A percentile compares a stretch with the other conserved stretches of the same genome.
These are phyloP conservation scores for Yamadazyma sp. DNA, from an alignment of 1,139 yeast genomes.

Conservation along the genomic window DNA sequence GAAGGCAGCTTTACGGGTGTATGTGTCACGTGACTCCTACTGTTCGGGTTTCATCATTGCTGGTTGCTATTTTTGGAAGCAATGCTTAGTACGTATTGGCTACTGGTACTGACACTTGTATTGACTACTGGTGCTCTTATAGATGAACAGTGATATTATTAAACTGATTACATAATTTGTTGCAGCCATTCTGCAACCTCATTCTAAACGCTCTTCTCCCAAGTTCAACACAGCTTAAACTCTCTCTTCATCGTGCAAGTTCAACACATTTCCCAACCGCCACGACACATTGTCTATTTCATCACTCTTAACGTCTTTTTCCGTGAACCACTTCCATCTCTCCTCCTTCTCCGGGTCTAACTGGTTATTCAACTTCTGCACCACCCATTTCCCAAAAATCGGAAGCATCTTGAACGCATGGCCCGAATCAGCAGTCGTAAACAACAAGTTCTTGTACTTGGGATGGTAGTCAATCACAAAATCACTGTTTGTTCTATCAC, in stretches of 20 bases:
- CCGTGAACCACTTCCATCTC: slow-evolving; percentile 27
- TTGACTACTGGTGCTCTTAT: no score
- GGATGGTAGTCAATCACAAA: slow-evolving; percentile 20
- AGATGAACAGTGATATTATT: no score
- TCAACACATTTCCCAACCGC: slow-evolving; percentile 15
- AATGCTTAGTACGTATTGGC: no score
- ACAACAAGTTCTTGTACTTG: slow-evolving; percentile 12
- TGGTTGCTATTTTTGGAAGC: no score
- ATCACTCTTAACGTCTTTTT: slow-evolving; percentile 3
- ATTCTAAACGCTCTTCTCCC: no score
- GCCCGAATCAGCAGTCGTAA: slow-evolving; percentile 46
- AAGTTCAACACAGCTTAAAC: background rate
- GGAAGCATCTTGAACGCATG: slow-evolving; percentile 39
- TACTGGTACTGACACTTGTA: no score
- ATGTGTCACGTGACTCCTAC: no score
- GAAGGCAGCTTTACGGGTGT: no score
- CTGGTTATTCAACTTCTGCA: slow-evolving; percentile 23
- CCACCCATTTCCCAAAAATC: slow-evolving; percentile 32
- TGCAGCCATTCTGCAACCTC: background rate
- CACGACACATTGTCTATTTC: slow-evolving; percentile 11
- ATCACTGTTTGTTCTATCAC: slow-evolving; percentile 20
- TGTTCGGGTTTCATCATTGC: no score
- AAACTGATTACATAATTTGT: no score
- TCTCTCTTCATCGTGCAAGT: slow-evolving; percentile 6
- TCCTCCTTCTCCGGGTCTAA: slow-evolving; percentile 21